Base-by-base conservation (phyloP, 2,329 filamentous ascomycete genomes). In the Gaeumannomyces sp. region DNA sequence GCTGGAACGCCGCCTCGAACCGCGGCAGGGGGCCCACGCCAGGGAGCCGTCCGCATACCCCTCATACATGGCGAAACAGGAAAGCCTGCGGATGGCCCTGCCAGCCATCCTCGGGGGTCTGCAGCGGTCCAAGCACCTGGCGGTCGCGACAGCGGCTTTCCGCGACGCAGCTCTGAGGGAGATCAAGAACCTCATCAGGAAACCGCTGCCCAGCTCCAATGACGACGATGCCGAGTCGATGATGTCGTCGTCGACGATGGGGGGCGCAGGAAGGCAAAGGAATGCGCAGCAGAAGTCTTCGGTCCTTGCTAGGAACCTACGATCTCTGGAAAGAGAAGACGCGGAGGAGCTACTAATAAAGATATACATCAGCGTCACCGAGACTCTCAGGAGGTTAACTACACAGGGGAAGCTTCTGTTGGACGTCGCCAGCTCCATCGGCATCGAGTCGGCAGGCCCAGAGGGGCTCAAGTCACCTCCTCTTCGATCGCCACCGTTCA, bases 391-490 rank as follows among this genome's bases (percentile, higher is more conserved):
- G 65, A 85, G 95, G 71, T 79, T 97, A 10, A 92, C 92, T 25
- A 93, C 92, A 0, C 94, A 98, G 74, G 90, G 95, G 64, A 99
- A 99, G 75, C 88, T 98, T 13, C 78, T 99, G n/a, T 82, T 99
- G 13, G 95, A 99, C 75, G 91, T 97, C 27, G 95, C 93, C 0
- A 97, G 93, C 73, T 89, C 86, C 16, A 82, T 91, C 63, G 81
- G 84, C 19, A 78, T 82, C 50, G 73, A 75, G 69, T 28, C 72
- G 72, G 57, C 71, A 72, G 65, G 69, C 66, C 68, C 76, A 69
- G 70, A 73, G 0, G 79, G 77, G 7, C 65, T 81, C 53, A 80
- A 77, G 65, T 84, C 83, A 10, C 81, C 82, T 1, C 77, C 79
- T 1, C 65, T 81, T 13, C 78, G 78, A 68, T 86, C 84, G 4